Percentiles rank a stretch among this genome's conserved stretches.
These are phyloP conservation scores for Coemansia sp. DNA, from an alignment of 192 early-diverging fungal genomes.

Conservation along the genomic window DNA sequence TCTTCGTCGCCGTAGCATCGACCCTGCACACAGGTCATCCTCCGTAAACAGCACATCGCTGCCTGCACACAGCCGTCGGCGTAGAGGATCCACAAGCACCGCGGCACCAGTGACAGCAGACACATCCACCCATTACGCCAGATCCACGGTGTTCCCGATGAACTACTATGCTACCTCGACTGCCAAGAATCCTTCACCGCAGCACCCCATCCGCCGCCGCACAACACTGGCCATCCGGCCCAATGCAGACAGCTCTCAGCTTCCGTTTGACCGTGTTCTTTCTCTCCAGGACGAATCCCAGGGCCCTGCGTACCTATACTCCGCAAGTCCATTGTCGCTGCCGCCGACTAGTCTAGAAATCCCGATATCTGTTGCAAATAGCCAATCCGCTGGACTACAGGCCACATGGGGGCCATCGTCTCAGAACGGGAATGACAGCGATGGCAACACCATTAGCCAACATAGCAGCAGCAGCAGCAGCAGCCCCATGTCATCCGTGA, in stretches of 20 bases:
- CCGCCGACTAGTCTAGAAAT: background rate
- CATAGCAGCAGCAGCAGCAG: background rate
- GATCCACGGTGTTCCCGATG: conserved; percentile 30
- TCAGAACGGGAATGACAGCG: background rate
- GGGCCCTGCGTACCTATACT: background rate
- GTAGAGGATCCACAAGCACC: conserved; percentile 22
- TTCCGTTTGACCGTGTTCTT: background rate
- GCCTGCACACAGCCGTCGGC: too few species aligned
- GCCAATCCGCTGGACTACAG: background rate
- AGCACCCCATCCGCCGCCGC: background rate
- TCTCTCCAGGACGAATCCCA: background rate
- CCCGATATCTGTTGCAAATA: background rate
- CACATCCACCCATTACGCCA: conserved; percentile 8
- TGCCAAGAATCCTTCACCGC: background rate
- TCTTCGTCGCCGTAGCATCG: conserved; percentile 18
- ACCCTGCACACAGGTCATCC: background rate
- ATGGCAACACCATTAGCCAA: too few species aligned
- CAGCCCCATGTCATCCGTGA: background rate
- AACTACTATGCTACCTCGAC: conserved; percentile 4
- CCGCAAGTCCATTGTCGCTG: background rate
- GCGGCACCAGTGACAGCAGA: conserved; percentile 19
- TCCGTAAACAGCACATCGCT: background rate
- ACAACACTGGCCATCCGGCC: conserved; percentile 1
- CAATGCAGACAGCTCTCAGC: background rate
- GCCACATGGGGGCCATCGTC: background rate